Conservation (phyloP, 495 filamentous ascomycete genomes). For the Hypoxylon trugodes region DNA sequence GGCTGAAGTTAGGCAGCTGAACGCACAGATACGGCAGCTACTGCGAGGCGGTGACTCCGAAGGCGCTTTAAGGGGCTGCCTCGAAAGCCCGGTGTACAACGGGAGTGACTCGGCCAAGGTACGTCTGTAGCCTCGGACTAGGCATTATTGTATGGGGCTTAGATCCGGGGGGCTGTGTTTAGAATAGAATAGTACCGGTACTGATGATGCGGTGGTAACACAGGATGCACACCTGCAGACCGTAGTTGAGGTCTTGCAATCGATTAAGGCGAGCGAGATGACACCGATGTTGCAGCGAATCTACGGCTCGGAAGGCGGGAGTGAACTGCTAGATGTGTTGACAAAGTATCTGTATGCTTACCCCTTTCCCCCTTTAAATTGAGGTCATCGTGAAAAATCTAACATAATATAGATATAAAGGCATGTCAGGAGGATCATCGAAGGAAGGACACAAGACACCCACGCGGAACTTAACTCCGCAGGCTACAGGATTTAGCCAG, state of each 20-base stretch:
- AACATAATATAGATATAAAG: slow-evolving; percentile 70
- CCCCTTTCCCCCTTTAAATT: background rate
- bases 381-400: slow-evolving; percentile 6
- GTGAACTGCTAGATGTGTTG: slow-evolving; percentile 74
- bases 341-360: slow-evolving; percentile 78
- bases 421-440: slow-evolving; percentile 66
- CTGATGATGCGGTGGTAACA: slow-evolving; percentile 41
- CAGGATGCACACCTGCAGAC: slow-evolving; percentile 80
- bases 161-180: background rate
- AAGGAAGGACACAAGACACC: slow-evolving; percentile 52
- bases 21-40: slow-evolving; percentile 82
- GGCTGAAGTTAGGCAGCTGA: slow-evolving; percentile 74
- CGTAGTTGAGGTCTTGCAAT: slow-evolving; percentile 87
- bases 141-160: background rate
- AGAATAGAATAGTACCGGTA: background rate
- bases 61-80: slow-evolving; percentile 78
- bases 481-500: slow-evolving; percentile 85
- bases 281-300: slow-evolving; percentile 80
- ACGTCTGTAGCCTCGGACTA: slow-evolving; percentile 33
- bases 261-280: slow-evolving; percentile 91
- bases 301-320: slow-evolving; percentile 72
- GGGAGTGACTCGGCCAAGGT: slow-evolving; percentile 78
- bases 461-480: slow-evolving; percentile 68
- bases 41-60: slow-evolving; percentile 84
- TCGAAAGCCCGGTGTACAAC: slow-evolving; percentile 71